Base-by-base conservation (phyloP, 2,329 filamentous ascomycete species). In the Phyllachora maydis region DNA sequence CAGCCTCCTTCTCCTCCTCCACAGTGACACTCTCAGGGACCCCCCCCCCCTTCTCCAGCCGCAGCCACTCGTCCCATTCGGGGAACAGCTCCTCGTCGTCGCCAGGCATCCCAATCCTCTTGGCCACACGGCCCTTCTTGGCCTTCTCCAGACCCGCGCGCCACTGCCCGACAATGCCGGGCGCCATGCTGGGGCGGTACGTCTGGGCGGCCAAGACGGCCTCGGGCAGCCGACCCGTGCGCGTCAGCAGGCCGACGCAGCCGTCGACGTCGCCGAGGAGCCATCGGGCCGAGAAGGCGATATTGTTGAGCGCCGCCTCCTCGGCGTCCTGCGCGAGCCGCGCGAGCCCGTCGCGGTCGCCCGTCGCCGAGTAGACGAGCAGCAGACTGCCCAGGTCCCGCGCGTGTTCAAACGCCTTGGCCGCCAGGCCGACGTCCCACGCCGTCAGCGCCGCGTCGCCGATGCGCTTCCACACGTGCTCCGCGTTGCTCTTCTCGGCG, bases 381-480 rank as follows among this genome's bases (percentile, higher is more conserved):
- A 98, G 62, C 6, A 95, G 53, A 1, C 81, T 91, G 19, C 85
- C 83, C 3, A 93, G 56, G 41, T 98, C 88, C 41, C 81, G 88
- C 21, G 83, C 82, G 28, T 88, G 71, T 11, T 68, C 69, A 46
- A 95, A 98, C 52, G 85, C 95, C 48, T 95, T 81, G 23, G 88
- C 75, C 0, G 88, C 88, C 3, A 95, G 65, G 4, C 65, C 59
- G 16, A 98, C 62, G 38, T 98, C 73, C 88, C 85, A 98, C 2
- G 58, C 73, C 7, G 69, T 54, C 19, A 98, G 63, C 2, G 88
- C 88, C 2, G 83, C 77, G 37, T 98, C 88, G 29, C 88, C 88
- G 4, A 98, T 79, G 4, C 70, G 83, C 62, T 95, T 95, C 88
- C 88, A 98, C 52, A 92, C 92, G 52, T 95, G 85, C 45, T 95